Conservation (phyloP, 495 filamentous ascomycete genomes). For the Durotheca rogersii region DNA sequence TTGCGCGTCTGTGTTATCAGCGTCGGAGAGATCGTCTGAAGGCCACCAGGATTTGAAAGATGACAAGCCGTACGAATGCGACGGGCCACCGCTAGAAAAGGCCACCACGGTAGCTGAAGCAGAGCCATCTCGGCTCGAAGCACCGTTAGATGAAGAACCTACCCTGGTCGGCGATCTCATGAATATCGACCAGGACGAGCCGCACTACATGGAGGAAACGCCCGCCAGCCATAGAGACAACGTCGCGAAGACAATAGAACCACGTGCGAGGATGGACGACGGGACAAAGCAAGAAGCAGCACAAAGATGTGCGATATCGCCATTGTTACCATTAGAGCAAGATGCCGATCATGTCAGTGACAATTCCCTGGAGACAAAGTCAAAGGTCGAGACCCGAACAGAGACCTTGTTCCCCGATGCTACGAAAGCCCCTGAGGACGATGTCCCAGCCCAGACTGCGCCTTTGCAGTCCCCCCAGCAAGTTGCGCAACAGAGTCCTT, state of each 20-base stretch:
- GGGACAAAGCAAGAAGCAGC: neutral
- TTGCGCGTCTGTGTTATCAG: neutral
- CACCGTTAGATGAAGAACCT: slow-evolving; percentile 12
- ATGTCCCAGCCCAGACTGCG: neutral
- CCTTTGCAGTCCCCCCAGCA: slow-evolving; percentile 1
- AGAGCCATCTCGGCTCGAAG: neutral
- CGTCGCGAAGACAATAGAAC: neutral
- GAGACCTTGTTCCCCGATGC: neutral
- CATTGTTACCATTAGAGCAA: slow-evolving; percentile 13
- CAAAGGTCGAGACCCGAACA: neutral
- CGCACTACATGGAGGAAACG: neutral
- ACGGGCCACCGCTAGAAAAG: neutral
- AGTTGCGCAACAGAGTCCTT: slow-evolving; percentile 2
- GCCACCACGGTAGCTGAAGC: neutral
- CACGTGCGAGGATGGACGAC: neutral
- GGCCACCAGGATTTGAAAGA: neutral
- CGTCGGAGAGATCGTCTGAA: neutral
- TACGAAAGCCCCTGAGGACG: neutral
- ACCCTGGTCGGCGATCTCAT: slow-evolving; percentile 21
- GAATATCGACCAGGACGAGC: slow-evolving; percentile 4
- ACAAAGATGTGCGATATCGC: slow-evolving; percentile 2
- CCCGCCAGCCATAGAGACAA: neutral
- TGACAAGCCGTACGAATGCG: neutral
- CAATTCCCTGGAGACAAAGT: neutral
- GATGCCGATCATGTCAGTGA: neutral